A percentile compares a stretch with the other conserved stretches of the same genome.
phyloP scores from a whole-genome alignment of 73 alveolate genomes.

The Diophrys appendiculata region DNA sequence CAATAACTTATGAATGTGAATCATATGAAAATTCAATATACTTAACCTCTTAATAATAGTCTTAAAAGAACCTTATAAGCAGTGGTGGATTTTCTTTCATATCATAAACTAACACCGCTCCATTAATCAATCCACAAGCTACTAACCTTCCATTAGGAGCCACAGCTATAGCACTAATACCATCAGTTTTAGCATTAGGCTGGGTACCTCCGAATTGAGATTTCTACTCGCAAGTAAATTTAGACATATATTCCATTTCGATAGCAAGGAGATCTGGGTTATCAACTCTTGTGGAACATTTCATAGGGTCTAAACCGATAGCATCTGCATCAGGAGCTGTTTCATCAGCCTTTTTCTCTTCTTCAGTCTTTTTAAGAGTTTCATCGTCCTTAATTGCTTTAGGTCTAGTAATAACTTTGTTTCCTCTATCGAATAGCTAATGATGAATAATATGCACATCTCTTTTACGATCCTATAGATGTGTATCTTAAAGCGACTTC shows the following conservation, averaged over 20 bases:
- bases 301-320: conserved; percentile 48
- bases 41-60: conserved; percentile 11
- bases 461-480: conserved; percentile 40
- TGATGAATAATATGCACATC: conserved; percentile 60
- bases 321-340: conserved; percentile 53
- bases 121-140: conserved; percentile 46
- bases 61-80: conserved; percentile 23
- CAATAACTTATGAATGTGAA: conserved; percentile 34
- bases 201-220: conserved; percentile 52
- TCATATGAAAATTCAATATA: conserved; percentile 28
- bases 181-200: conserved; percentile 32
- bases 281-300: conserved; percentile 17
- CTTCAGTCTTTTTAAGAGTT: conserved; percentile 6
- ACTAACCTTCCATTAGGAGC: conserved; percentile 41
- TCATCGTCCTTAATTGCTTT: conserved; percentile 15
- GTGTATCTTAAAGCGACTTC: conserved; percentile 6
- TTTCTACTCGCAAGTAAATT: conserved; percentile 9
- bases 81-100: neutral
- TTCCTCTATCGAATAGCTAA: conserved; percentile 21
- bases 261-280: neutral
- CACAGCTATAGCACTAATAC: conserved; percentile 35
- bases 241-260: conserved; percentile 43
- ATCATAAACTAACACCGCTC: conserved; percentile 46
- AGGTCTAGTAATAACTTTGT: conserved; percentile 3
- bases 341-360: conserved; percentile 22